phyloP scores from a whole-genome alignment of 345 rosid species.

The Acer negundo region DNA sequence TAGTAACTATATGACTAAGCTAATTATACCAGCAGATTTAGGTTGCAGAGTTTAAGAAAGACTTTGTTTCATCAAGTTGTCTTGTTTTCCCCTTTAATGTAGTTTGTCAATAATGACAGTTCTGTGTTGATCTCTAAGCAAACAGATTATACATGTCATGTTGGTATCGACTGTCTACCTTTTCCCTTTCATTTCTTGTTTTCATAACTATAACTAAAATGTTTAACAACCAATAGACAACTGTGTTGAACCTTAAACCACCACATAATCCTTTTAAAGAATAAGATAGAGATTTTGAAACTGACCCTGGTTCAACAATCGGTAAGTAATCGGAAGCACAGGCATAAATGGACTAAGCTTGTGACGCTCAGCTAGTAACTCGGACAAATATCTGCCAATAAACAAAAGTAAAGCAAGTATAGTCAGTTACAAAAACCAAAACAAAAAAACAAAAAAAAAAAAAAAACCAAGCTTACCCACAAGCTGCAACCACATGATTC shows the following conservation, averaged over 20 bases:
- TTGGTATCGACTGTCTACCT: too few relatives aligned
- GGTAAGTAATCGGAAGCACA: conserved; percentile 60
- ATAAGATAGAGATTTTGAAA: conserved; percentile 11
- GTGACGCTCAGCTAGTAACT: conserved; percentile 72
- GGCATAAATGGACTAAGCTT: conserved; percentile 73
- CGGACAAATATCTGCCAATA: conserved; percentile 69
- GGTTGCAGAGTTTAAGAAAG: not conserved
- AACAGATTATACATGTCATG: not conserved
- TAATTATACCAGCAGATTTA: not conserved
- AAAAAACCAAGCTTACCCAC: too few relatives aligned
- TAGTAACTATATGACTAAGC: not conserved
- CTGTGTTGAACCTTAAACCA: not conserved
- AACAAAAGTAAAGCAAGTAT: conserved; percentile 9
- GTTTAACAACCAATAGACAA: not conserved
- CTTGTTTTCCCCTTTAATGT: not conserved
- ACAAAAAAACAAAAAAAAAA: conserved; percentile 5
- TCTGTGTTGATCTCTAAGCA: not conserved
- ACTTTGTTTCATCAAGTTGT: not conserved
- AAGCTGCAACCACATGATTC: too few relatives aligned
- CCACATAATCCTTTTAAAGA: not conserved
- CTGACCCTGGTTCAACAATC: conserved; percentile 82
- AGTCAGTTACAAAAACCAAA: conserved; percentile 5
- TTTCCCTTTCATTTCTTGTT: not conserved
- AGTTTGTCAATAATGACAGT: not conserved
- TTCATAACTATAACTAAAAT: not conserved